A percentile compares a stretch with the other conserved stretches of the same genome.
Conservation (phyloP, 768 basidiomycete species). For the Pleurotus djamor region DNA sequence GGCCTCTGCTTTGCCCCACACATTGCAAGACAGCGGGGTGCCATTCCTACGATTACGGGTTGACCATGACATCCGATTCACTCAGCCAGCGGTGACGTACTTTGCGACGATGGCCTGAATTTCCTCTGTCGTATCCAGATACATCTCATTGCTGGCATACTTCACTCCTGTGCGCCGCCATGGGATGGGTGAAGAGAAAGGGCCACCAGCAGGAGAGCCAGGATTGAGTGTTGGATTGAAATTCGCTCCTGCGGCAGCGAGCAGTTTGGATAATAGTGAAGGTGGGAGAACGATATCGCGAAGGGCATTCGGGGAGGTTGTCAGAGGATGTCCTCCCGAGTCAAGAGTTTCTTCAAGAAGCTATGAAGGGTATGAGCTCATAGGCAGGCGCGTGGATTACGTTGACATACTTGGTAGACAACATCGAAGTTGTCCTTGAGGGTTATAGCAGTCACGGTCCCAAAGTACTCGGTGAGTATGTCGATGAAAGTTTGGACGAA, state of each 20-base stretch:
- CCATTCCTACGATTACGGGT: slow-evolving; percentile 52
- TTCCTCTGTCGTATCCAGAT: slow-evolving; percentile 88
- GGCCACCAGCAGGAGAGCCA: slow-evolving; percentile 38
- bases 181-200: slow-evolving; percentile 88
- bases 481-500: slow-evolving; percentile 86
- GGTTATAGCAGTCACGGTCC: slow-evolving; percentile 73
- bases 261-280: slow-evolving; percentile 74
- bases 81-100: slow-evolving; percentile 34
- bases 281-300: slow-evolving; percentile 94
- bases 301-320: slow-evolving; percentile 86
- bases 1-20: slow-evolving; percentile 76
- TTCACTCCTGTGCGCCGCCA: slow-evolving; percentile 87
- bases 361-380: slow-evolving; percentile 31
- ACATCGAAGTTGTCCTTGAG: slow-evolving; percentile 93
- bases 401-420: slow-evolving; percentile 77
- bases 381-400: neutral
- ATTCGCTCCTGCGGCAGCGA: slow-evolving; percentile 52
- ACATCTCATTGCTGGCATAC: slow-evolving; percentile 88
- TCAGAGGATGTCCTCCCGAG: slow-evolving; percentile 87
- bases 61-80: neutral
- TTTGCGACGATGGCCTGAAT: slow-evolving; percentile 77
- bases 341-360: slow-evolving; percentile 95
- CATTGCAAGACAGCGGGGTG: slow-evolving; percentile 58
- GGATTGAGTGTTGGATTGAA: slow-evolving; percentile 45
- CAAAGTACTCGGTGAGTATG: slow-evolving; percentile 85